A percentile compares a stretch with the other conserved stretches of the same genome.
Evolutionary conservation across 495 filamentous ascomycete species (phyloP).

Genomic region (Trichoderma gamsii): DNA sequence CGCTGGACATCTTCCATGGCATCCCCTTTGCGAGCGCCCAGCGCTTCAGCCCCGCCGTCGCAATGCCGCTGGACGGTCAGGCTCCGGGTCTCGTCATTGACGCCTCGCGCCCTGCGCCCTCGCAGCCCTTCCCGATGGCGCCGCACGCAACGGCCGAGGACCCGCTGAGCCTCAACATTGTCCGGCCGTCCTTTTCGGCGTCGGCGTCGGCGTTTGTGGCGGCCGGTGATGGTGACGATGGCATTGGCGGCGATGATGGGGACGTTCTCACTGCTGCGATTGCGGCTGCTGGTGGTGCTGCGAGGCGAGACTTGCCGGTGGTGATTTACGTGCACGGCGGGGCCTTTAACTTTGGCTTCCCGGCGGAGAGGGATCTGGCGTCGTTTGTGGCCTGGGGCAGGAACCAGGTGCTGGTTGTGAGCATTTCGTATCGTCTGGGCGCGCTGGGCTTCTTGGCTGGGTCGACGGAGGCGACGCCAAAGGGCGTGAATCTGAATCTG

Average conservation of each 20-base stretch:
- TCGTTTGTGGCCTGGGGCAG: slow-evolving; percentile 49
- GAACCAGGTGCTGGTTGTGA: slow-evolving; percentile 51
- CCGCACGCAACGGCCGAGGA: slow-evolving; percentile 36
- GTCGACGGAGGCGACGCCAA: slow-evolving; percentile 30
- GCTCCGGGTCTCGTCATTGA: slow-evolving; percentile 15
- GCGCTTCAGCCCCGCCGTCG: slow-evolving; percentile 50
- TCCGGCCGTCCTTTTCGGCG: slow-evolving; percentile 28
- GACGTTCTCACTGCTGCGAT: neutral
- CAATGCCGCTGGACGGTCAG: slow-evolving; percentile 24
- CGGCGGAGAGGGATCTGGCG: slow-evolving; percentile 40
- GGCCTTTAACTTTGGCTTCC: slow-evolving; percentile 44
- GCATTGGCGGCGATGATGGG: neutral
- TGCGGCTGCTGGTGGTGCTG: no score
- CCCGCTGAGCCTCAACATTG: slow-evolving; percentile 49
- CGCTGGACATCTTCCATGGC: slow-evolving; percentile 53
- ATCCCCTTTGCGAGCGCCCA: slow-evolving; percentile 55
- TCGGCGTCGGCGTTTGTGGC: slow-evolving; percentile 24
- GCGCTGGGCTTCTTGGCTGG: slow-evolving; percentile 63
- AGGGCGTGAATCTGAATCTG: slow-evolving; percentile 52
- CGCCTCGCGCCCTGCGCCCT: slow-evolving; percentile 39
- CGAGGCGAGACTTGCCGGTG: slow-evolving; percentile 46
- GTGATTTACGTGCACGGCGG: slow-evolving; percentile 55
- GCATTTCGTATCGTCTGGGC: slow-evolving; percentile 64
- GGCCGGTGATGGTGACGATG: slow-evolving; percentile 19
- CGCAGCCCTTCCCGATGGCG: slow-evolving; percentile 4